These are phyloP conservation scores for Rheum nobile DNA, from an alignment of 148 eudicot genomes.

Conservation along the genomic window DNA sequence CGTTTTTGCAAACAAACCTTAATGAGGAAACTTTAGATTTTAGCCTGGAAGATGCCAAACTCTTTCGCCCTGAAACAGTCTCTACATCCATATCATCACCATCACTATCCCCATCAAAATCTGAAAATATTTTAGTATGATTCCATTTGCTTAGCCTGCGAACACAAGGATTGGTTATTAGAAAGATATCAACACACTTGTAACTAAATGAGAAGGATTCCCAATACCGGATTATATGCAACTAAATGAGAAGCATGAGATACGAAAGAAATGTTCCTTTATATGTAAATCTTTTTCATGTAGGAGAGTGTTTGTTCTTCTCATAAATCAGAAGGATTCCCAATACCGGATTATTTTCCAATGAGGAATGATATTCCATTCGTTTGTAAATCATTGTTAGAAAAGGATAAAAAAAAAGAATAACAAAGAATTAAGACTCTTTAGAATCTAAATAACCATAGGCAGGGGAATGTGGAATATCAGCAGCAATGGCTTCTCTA, in stretches of 20 bases:
- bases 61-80: constrained; percentile 37
- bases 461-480: too few relatives aligned
- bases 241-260: neutral
- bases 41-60: constrained; percentile 31
- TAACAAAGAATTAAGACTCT: neutral
- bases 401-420: neutral
- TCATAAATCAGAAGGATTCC: too few relatives aligned
- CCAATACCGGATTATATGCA: too few relatives aligned
- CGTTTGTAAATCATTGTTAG: too few relatives aligned
- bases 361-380: too few relatives aligned
- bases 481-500: too few relatives aligned
- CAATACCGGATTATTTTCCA: too few relatives aligned
- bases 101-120: constrained; percentile 58
- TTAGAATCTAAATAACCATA: too few relatives aligned
- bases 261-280: neutral
- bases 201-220: neutral
- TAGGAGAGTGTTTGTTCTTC: neutral
- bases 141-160: constrained; percentile 87
- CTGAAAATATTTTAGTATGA: constrained; percentile 83
- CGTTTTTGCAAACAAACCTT: constrained; percentile 25
- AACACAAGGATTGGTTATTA: neutral
- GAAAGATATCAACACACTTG: neutral
- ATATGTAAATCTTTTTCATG: neutral
- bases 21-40: constrained; percentile 48
- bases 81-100: constrained; percentile 41